Percentiles rank a stretch among this genome's conserved stretches.
Conservation (phyloP, 495 filamentous ascomycete genomes). For the Penicillium pulvis region DNA sequence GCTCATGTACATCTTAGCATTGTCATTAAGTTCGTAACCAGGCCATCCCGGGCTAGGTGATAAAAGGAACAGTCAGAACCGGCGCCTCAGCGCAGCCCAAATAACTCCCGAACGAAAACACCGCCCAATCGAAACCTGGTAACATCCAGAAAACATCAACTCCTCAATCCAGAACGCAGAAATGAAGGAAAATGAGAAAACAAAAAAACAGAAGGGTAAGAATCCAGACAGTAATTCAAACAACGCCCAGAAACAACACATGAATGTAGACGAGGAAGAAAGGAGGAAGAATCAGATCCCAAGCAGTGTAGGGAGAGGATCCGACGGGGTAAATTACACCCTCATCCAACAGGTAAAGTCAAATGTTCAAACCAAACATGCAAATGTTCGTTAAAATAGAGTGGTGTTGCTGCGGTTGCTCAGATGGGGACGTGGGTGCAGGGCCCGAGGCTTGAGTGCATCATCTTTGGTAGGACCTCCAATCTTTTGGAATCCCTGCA, state of each 20-base stretch:
- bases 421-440: slow-evolving; percentile 40
- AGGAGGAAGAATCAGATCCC: background rate
- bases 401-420: slow-evolving; percentile 46
- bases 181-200: slow-evolving; percentile 18
- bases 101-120: slow-evolving; percentile 38
- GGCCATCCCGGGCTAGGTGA: slow-evolving; percentile 35
- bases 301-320: background rate
- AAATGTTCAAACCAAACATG: slow-evolving; percentile 28
- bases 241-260: background rate
- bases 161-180: slow-evolving; percentile 22
- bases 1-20: slow-evolving; percentile 51
- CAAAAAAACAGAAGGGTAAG: slow-evolving; percentile 3
- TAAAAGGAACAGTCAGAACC: slow-evolving; percentile 34
- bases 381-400: slow-evolving; percentile 35
- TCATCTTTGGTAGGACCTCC: slow-evolving; percentile 54
- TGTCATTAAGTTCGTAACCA: slow-evolving; percentile 48
- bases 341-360: slow-evolving; percentile 1
- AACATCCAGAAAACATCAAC: slow-evolving; percentile 21
- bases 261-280: background rate
- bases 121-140: slow-evolving; percentile 25
- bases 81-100: slow-evolving; percentile 26
- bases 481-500: slow-evolving; percentile 90
- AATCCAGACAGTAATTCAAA: slow-evolving; percentile 4
- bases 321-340: background rate
- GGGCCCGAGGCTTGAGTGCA: slow-evolving; percentile 27